Conservation (phyloP, 2,329 filamentous ascomycete genomes). For the Claviceps maximensis region DNA sequence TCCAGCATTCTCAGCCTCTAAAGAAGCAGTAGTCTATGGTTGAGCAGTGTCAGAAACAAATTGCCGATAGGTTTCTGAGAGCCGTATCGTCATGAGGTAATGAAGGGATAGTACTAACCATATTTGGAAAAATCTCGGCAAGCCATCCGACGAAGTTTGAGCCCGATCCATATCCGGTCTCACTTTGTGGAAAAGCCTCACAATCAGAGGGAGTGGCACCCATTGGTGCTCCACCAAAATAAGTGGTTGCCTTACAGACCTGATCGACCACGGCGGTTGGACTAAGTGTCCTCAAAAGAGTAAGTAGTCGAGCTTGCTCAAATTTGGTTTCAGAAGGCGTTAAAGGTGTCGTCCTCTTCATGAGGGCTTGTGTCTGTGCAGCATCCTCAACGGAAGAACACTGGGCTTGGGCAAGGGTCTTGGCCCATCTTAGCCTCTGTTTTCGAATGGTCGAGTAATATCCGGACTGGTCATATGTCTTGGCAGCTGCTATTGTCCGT, state of each 20-base stretch:
- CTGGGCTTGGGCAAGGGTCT: background rate
- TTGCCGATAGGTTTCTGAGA: too few species aligned
- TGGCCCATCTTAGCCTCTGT: constrained; percentile 3
- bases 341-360: constrained; percentile 6
- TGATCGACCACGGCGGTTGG: constrained; percentile 47
- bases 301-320: constrained; percentile 47
- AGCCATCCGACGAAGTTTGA: constrained; percentile 48
- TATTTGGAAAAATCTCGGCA: constrained; percentile 40
- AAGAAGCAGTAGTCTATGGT: background rate
- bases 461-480: constrained; percentile 38
- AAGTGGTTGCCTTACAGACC: constrained; percentile 48
- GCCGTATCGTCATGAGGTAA: too few species aligned
- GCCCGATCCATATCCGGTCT: constrained; percentile 41
- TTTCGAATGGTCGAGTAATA: constrained; percentile 34
- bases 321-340: constrained; percentile 37
- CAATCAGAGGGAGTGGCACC: constrained; percentile 37
- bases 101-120: background rate
- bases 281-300: constrained; percentile 40
- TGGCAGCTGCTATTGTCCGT: constrained; percentile 44
- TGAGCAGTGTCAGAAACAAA: background rate
- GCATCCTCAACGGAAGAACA: background rate
- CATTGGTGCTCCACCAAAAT: constrained; percentile 47
- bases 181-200: constrained; percentile 39
- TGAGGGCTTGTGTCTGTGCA: background rate
- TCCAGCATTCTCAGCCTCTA: background rate